A percentile compares a stretch with the other conserved stretches of the same genome.
Evolutionary conservation across 2,329 filamentous ascomycete species (phyloP).

Genomic region (Pseudocercospora vitis): DNA sequence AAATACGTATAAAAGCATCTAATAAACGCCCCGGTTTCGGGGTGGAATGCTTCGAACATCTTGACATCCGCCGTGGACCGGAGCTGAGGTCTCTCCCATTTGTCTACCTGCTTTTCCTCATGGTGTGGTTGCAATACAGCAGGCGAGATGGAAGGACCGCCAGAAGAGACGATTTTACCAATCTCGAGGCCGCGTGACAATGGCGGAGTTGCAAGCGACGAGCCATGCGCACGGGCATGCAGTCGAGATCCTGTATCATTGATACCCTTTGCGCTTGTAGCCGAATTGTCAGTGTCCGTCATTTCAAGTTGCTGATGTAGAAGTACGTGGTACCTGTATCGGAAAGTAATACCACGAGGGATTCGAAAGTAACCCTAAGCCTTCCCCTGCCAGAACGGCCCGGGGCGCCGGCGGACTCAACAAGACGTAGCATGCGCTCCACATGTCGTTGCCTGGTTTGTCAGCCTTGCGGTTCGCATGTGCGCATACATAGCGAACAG

Average conservation of each 20-base stretch:
- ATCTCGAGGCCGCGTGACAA: not conserved
- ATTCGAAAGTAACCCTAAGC: too few relatives aligned
- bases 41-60: slow-evolving; percentile 15
- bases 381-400: not conserved
- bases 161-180: not conserved
- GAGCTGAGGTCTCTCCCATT: not conserved
- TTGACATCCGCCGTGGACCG: slow-evolving; percentile 9
- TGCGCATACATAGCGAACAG: too few relatives aligned
- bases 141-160: slow-evolving; percentile 2
- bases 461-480: not conserved
- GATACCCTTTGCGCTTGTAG: not conserved
- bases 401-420: not conserved
- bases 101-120: not conserved
- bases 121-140: not conserved
- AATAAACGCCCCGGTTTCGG: slow-evolving; percentile 16
- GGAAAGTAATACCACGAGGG: not conserved
- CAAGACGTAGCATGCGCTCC: not conserved
- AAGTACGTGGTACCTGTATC: not conserved
- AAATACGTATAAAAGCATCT: slow-evolving; percentile 18
- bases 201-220: not conserved
- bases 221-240: not conserved
- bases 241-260: not conserved
- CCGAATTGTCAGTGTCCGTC: not conserved
- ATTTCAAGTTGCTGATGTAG: not conserved
- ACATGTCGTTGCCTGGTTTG: not conserved